Percentiles rank a stretch among this genome's conserved stretches.
Conservation (phyloP, 2,329 filamentous ascomycete species). For the Penicillium glabrum region DNA sequence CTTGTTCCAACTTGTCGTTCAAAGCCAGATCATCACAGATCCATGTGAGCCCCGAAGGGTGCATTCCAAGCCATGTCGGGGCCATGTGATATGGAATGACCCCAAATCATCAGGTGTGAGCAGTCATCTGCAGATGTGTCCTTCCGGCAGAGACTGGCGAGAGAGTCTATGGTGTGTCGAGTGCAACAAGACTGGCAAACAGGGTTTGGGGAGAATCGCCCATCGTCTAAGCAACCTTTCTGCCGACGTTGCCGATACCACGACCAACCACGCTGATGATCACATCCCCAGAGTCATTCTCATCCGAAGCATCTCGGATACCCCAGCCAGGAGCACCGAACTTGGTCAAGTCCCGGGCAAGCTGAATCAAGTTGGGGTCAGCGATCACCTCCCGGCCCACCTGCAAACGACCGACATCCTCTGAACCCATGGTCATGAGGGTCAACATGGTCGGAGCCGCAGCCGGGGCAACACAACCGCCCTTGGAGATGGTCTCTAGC, state of each 20-base stretch:
- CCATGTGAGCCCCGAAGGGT: not conserved
- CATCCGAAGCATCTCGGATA: conserved; percentile 70
- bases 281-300: conserved; percentile 66
- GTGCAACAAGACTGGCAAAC: not conserved
- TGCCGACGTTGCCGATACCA: conserved; percentile 90
- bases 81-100: not conserved
- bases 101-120: not conserved
- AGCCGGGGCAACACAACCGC: conserved; percentile 74
- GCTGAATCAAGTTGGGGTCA: conserved; percentile 73
- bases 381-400: conserved; percentile 79
- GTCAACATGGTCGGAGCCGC: conserved; percentile 75
- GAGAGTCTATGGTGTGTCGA: not conserved
- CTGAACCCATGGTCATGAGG: conserved; percentile 96
- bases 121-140: not conserved
- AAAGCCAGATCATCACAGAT: not conserved
- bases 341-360: conserved; percentile 81
- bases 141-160: not conserved
- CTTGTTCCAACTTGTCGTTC: not conserved
- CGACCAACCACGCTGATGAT: conserved; percentile 88
- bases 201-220: not conserved
- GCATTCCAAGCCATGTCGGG: not conserved
- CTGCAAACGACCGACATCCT: conserved; percentile 86
- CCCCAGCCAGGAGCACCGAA: conserved; percentile 94
- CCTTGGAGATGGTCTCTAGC: conserved; percentile 76
- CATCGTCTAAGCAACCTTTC: conserved; percentile 69